phyloP scores from a whole-genome alignment of 768 basidiomycete genomes.

The Termitomyces sp. region DNA sequence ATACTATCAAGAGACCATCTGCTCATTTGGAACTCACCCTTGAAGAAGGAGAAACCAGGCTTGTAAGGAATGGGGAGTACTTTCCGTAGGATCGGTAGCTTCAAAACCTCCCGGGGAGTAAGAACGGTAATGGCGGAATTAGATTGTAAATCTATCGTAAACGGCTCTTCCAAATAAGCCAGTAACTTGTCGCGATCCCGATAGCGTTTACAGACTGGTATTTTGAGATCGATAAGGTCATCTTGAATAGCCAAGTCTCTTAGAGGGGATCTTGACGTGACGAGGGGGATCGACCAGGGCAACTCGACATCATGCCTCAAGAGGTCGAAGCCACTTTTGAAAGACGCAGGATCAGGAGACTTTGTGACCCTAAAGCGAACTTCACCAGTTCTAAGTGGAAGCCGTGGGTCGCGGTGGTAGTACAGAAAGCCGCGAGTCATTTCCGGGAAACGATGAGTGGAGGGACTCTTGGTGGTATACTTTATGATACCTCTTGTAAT shows the following conservation, averaged over 20 bases:
- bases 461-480: too few species aligned
- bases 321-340: conserved; percentile 13
- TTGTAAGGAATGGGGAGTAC: too few species aligned
- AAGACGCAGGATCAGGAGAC: conserved; percentile 1
- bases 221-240: too few species aligned
- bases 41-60: too few species aligned
- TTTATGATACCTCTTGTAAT: too few species aligned
- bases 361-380: conserved; percentile 16
- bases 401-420: conserved; percentile 4
- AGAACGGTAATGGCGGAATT: too few species aligned
- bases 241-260: background rate
- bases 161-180: background rate
- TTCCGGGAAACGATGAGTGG: too few species aligned
- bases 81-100: too few species aligned
- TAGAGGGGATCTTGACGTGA: background rate
- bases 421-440: conserved; percentile 16
- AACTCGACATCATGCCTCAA: background rate
- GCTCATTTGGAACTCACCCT: background rate
- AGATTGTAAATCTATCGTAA: background rate
- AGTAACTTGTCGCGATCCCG: too few species aligned
- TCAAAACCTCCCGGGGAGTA: too few species aligned
- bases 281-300: conserved; percentile 10
- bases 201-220: too few species aligned
- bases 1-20: too few species aligned
- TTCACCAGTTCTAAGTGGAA: conserved; percentile 4